Base-by-base conservation (phyloP, 108 stramenopile genomes). In the Fragilariopsis cylindrus region DNA sequence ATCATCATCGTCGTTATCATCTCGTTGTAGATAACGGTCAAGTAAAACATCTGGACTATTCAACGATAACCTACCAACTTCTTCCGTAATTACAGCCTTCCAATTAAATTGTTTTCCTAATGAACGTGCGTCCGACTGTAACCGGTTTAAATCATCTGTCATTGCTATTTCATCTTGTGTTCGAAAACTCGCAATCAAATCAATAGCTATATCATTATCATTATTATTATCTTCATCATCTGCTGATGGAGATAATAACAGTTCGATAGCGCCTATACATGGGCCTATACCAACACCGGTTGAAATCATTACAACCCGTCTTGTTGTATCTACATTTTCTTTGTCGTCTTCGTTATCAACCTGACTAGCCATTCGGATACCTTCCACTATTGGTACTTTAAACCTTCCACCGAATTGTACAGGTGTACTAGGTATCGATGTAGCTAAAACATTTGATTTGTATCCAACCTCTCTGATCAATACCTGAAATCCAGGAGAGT, bases 251-350 rank as follows among this genome's bases (percentile, higher is more conserved):
- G 44, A 39, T 11, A 86, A 6, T 9, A 74, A 56, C 42, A 73
- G 16, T 68, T 86, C 85, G n/a, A 70, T 46, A n/a, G 80, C 79
- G 16, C 85, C 85, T 2, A 86, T 57, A 63, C 79, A 80, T 3
- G 85, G 85, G 6, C 85, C 85, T 54, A 86, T 62, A 19, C 85
- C 85, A 4, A 83, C 82, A 40, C 85, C 85, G 12, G 85, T 86
- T 3, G 80, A 74, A 12, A 86, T 54, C 73, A 80, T 43, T 15
- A 86, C 77, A 41, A 86, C 71, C 15, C 69, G 73, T 16, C 72
- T 45, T 3, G 65, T 69, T 15, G 57, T 46, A 4, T 5, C 55
- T 4, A 40, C 1, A 40, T 60, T 41, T 4, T 45, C 65, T 9
- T 44, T 45, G 1, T 15, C 4, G 4, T 64, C 43, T 15, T 65